Evolutionary conservation across 192 early-diverging fungal genomes (phyloP).

Genomic region (Fimicolochytrium jonesii): DNA sequence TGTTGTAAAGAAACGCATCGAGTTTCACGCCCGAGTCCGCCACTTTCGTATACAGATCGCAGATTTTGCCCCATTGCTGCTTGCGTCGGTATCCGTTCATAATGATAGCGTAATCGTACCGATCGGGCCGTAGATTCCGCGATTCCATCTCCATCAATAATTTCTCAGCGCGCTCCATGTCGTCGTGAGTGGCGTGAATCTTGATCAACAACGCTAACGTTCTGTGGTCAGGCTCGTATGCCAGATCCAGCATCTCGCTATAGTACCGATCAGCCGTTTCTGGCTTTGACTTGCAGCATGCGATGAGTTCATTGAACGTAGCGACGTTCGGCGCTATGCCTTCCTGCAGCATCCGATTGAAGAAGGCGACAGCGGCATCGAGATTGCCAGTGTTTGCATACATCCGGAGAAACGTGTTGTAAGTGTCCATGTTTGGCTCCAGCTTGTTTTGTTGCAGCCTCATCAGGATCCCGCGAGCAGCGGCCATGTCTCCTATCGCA

Average conservation of each 20-base stretch:
- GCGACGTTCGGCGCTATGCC: conserved; percentile 32
- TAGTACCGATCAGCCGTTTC: conserved; percentile 13
- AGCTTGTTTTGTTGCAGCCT: conserved; percentile 3
- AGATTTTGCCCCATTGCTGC: conserved; percentile 15
- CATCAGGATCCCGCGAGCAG: conserved; percentile 5
- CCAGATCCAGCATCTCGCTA: conserved; percentile 23
- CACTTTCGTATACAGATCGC: conserved; percentile 5
- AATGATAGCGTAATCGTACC: conserved; percentile 6
- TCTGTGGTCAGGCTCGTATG: conserved; percentile 22
- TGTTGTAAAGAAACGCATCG: conserved; percentile 25
- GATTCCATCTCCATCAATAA: background rate
- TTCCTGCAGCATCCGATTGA: conserved; percentile 34
- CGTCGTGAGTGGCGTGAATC: conserved; percentile 3
- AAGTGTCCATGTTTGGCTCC: conserved; percentile 33
- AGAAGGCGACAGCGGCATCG: conserved; percentile 27
- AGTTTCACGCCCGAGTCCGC: conserved; percentile 2
- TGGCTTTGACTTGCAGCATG: no score
- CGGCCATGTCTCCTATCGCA: conserved; percentile 19
- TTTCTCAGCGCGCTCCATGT: conserved; percentile 8
- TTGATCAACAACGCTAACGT: conserved; percentile 23
- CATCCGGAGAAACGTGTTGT: conserved; percentile 36
- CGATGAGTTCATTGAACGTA: conserved; percentile 28
- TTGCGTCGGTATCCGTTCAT: conserved; percentile 14
- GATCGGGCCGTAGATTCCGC: background rate
- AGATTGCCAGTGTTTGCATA: conserved; percentile 17